A percentile compares a stretch with the other conserved stretches of the same genome.
These are phyloP conservation scores for Cyclocybe cylindracea DNA, from an alignment of 768 basidiomycete species.

Conservation along the genomic window DNA sequence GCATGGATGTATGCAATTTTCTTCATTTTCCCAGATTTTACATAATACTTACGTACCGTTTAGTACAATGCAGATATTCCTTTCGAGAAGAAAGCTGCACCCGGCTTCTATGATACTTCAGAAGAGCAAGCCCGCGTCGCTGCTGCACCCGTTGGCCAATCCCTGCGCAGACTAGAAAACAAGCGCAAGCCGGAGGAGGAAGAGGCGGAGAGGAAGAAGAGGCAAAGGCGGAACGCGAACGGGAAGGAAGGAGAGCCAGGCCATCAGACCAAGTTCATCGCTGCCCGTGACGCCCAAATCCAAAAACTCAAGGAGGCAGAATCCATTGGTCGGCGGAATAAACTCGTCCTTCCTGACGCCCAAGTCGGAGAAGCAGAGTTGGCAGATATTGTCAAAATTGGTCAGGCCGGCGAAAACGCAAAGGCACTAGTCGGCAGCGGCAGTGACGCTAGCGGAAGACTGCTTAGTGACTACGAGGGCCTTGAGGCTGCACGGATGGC, in stretches of 20 bases:
- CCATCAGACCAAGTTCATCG: conserved; percentile 91
- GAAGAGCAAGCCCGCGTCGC: conserved; percentile 89
- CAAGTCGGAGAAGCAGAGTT: conserved; percentile 95
- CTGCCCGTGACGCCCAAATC: conserved; percentile 97
- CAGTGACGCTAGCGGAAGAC: conserved; percentile 79
- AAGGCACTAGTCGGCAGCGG: conserved; percentile 82
- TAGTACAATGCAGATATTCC: conserved; percentile 99
- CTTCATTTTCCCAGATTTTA: conserved; percentile 1
- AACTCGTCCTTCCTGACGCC: conserved; percentile 80
- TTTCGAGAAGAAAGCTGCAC: conserved; percentile 93
- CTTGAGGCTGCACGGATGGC: conserved; percentile 89
- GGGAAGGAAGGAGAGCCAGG: conserved; percentile 67
- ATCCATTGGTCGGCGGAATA: conserved; percentile 85
- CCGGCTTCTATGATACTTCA: conserved; percentile 96
- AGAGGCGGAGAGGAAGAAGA: conserved; percentile 90
- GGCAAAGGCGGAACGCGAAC: conserved; percentile 64
- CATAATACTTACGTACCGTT: conserved; percentile 4
- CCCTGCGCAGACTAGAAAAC: conserved; percentile 89
- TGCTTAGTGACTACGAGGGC: conserved; percentile 92
- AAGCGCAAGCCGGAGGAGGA: conserved; percentile 95
- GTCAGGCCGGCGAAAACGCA: conserved; percentile 87
- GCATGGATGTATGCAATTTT: conserved; percentile 82
- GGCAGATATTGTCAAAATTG: conserved; percentile 99
- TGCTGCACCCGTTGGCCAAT: conserved; percentile 89
- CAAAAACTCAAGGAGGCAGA: conserved; percentile 98